Base-by-base conservation (phyloP, 805 yeast genomes). In the Teunomyces atbi region DNA sequence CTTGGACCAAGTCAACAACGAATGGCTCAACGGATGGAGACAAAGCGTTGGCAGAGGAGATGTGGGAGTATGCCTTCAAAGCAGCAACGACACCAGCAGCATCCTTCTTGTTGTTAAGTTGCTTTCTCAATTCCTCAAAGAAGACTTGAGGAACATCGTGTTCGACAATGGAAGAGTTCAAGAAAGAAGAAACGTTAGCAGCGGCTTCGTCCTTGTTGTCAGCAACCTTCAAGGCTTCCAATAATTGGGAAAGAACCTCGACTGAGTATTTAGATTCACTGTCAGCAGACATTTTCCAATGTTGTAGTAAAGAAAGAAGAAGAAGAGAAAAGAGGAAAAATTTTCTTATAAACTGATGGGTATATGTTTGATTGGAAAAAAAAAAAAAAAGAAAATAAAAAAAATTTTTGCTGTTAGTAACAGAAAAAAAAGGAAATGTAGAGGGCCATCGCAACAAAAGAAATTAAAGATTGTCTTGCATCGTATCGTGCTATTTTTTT, bases 151-250 rank as follows among this genome's bases (percentile, higher is more conserved):
- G 98, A 58, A 90, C 94, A 76, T 92, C 98, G 75, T 94, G 98
- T 79, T 94, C 99, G 71, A 92, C 91, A 76, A 91, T 90, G 67
- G 92, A 88, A 60, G 97, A 95, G 77, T 92, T 92, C 74, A 94
- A 81, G 81, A 94, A 91, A 53, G 94, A 81, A 57, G 98, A 82
- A 63, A 94, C 88, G 69, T 88, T 89, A 63, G 86, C 71, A 66
- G 97, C 94, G 69, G 95, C 91, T 67, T 81, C 83, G 53, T 81
- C 83, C 71, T 91, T 83, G 68, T 83, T 84, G 64, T 89, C 97
- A 64, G 98, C 96, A 70, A 94, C 89, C 68, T 92, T 74, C 67
- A 94, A 82, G 80, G 89, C 89, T 76, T 85, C 79, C 78, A 94
- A 89, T 69, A 94, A 86, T 79, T 94, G 96, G 70, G 85, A 79